Conservation (phyloP, 345 rosid genomes). For the Mercurialis annua region DNA sequence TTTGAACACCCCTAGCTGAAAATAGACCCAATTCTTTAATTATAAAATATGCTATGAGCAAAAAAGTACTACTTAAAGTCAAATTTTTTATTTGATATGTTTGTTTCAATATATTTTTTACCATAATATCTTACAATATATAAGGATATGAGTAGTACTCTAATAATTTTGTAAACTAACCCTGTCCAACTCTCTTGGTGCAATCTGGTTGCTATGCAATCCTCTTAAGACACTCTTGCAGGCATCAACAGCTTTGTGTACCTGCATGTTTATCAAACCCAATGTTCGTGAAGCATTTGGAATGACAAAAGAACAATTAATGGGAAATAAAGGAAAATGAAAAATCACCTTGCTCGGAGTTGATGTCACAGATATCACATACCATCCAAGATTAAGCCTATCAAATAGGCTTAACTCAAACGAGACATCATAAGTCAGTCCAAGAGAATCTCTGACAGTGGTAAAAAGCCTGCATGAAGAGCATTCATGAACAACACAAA, state of each 20-base stretch:
- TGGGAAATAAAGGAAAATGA: constrained; percentile 20
- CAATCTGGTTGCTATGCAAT: constrained; percentile 75
- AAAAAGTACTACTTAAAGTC: constrained; percentile 1
- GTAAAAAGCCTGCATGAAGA: constrained; percentile 81
- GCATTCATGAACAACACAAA: not conserved
- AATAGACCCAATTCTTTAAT: too few relatives aligned
- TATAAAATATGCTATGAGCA: not conserved
- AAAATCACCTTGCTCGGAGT: constrained; percentile 84
- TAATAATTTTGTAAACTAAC: constrained; percentile 43
- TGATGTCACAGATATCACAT: constrained; percentile 96
- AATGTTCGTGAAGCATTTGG: constrained; percentile 24
- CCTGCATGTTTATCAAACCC: constrained; percentile 44
- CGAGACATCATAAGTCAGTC: constrained; percentile 96
- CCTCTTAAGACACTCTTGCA: constrained; percentile 98
- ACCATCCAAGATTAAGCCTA: constrained; percentile 97
- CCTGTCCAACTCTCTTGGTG: constrained; percentile 90
- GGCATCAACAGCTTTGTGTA: constrained; percentile 91
- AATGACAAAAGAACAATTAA: not conserved
- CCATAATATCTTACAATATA: not conserved
- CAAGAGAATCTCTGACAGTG: constrained; percentile 97
- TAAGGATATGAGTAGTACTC: not conserved
- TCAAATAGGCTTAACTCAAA: constrained; percentile 96
- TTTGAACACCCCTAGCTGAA: too few relatives aligned
- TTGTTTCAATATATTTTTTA: not conserved
- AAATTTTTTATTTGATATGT: not conserved